Base-by-base conservation (phyloP, 78 protist genomes). In the Chrysochromulina parva region DNA sequence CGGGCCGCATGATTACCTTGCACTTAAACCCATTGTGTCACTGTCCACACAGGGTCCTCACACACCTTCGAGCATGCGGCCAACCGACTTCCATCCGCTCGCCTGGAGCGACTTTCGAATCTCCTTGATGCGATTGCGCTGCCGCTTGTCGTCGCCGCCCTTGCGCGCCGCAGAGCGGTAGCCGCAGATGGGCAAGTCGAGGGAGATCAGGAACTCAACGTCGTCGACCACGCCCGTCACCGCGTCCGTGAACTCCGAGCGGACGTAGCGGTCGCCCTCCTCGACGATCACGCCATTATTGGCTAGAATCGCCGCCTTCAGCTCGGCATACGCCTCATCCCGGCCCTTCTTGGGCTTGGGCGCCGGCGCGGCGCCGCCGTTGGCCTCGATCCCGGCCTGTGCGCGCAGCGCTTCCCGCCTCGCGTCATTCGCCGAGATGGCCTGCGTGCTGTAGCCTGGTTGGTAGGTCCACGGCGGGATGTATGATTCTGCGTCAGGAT, bases 171-270 rank as follows among this genome's bases (percentile, higher is more conserved):
- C 62, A 0, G 86, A 78, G 48, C 86, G 58, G 86, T 78, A 78
- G 60, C 59, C 59, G 24, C 50, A 58, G 47, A 78, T 24, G 3
- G 86, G 86, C 47, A 62, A 11, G 38, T 52, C 60, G 62, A 24
- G 60, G 48, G 62, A 53, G 60, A 78, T 6, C 19, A 78, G 86
- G 47, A 78, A 78, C 60, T 78, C 86, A 62, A 78, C 86, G 47
- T 78, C 86, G 38, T 78, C 86, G 24, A 6, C 17, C 9, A 19
- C n/a, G 57, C 86, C 86, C 19, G 48, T 24, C 20, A 0, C 5
- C 13, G 86, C 28, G 57, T 76, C 86, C 9, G 0, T 5, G 20
- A 53, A 16, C 17, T 78, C 86, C 14, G 60, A 47, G 48, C 5
- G 20, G 28, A 14, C 53, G 50, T 4, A 14, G 50, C 38, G 52